These are phyloP conservation scores for Limonomyces culmigenus DNA, from an alignment of 1,284 basidiomycete genomes.

Conservation along the genomic window DNA sequence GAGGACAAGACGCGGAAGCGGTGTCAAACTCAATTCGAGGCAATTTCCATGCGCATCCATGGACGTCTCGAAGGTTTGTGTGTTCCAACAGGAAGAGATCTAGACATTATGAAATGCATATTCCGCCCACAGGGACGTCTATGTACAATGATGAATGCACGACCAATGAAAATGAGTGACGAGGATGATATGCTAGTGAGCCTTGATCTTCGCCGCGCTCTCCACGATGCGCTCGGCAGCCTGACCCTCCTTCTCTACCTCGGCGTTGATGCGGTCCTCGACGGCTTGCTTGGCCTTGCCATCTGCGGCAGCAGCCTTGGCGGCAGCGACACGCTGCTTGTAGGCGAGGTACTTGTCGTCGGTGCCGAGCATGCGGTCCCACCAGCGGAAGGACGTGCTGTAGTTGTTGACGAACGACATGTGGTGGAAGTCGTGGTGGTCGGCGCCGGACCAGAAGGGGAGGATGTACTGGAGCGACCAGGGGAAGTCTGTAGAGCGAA, in stretches of 20 bases:
- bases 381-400: conserved; percentile 87
- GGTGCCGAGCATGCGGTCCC: conserved; percentile 75
- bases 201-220: conserved; percentile 11
- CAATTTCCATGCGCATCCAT: too few species aligned
- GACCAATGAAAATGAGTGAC: too few species aligned
- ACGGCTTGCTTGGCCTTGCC: conserved; percentile 35
- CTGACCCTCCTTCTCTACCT: conserved; percentile 58
- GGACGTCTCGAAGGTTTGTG: too few species aligned
- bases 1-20: too few species aligned
- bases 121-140: too few species aligned
- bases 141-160: too few species aligned
- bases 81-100: too few species aligned
- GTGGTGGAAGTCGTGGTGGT: conserved; percentile 96
- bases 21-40: too few species aligned
- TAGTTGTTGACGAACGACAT: conserved; percentile 86
- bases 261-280: conserved; percentile 30
- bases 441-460: conserved; percentile 97
- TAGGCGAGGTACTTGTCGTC: conserved; percentile 75
- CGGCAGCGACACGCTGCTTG: conserved; percentile 40
- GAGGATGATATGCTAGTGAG: too few species aligned
- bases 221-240: conserved; percentile 52
- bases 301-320: conserved; percentile 28
- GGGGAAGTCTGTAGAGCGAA: conserved; percentile 59
- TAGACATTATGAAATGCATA: too few species aligned
- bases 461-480: conserved; percentile 93